These are phyloP conservation scores for Curvularia eragrostidis DNA, from an alignment of 2,329 filamentous ascomycete genomes.

Conservation along the genomic window DNA sequence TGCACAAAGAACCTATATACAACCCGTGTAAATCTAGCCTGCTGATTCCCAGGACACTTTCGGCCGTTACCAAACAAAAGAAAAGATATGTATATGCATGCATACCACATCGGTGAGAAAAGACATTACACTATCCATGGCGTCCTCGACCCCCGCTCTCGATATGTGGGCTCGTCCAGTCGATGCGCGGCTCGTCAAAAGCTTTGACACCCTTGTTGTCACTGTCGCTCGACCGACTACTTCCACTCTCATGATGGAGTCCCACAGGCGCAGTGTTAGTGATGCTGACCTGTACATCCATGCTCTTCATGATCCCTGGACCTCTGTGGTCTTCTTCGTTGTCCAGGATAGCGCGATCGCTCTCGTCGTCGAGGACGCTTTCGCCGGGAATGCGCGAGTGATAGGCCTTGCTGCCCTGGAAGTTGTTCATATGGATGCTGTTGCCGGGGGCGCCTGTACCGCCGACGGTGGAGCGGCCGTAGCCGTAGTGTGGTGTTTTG, in stretches of 20 bases:
- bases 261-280: constrained; percentile 6
- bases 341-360: constrained; percentile 36
- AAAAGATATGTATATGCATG: not conserved
- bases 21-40: not conserved
- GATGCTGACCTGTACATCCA: constrained; percentile 32
- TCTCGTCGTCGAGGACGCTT: constrained; percentile 35
- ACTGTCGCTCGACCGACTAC: not conserved
- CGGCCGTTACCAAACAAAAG: not conserved
- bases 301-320: constrained; percentile 34
- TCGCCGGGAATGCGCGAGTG: constrained; percentile 30
- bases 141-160: not conserved
- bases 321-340: constrained; percentile 28
- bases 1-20: not conserved
- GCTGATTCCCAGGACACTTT: not conserved
- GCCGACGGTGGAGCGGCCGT: constrained; percentile 12
- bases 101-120: not conserved
- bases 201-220: not conserved
- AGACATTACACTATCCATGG: not conserved
- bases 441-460: not conserved
- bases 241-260: not conserved
- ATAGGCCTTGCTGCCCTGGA: constrained; percentile 30
- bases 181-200: not conserved
- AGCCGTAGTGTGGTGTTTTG: constrained; percentile 22
- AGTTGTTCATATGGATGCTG: constrained; percentile 23
- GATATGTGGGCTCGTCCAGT: not conserved